phyloP scores from a whole-genome alignment of 495 filamentous ascomycete genomes.

The Endocarpon pusillum region DNA sequence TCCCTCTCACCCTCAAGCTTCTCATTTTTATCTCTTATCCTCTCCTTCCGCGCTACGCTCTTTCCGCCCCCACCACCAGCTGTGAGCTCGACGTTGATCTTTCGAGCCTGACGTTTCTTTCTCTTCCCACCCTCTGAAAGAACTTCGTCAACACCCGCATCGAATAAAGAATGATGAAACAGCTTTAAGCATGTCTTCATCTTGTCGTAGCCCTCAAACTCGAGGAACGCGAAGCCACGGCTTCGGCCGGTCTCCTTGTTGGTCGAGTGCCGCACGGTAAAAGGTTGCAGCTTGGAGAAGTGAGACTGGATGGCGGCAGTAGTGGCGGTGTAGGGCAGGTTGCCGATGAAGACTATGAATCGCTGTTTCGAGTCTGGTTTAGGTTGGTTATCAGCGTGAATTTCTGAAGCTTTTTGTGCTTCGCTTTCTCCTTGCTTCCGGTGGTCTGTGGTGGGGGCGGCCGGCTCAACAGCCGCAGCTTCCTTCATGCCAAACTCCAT shows the following conservation, averaged over 20 bases:
- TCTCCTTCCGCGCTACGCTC: conserved; percentile 46
- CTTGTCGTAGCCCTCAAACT: conserved; percentile 75
- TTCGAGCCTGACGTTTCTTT: conserved; percentile 31
- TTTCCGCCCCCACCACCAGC: conserved; percentile 74
- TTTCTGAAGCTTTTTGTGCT: conserved; percentile 9
- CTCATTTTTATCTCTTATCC: conserved; percentile 72
- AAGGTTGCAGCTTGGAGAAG: conserved; percentile 60
- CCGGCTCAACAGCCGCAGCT: conserved; percentile 1
- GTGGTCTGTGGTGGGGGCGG: background rate
- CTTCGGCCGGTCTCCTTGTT: conserved; percentile 50
- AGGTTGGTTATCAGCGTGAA: conserved; percentile 8
- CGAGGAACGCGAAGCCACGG: conserved; percentile 82
- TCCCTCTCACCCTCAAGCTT: conserved; percentile 71
- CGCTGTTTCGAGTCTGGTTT: conserved; percentile 32
- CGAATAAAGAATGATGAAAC: conserved; percentile 74
- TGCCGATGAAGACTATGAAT: conserved; percentile 84
- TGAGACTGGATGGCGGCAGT: conserved; percentile 46
- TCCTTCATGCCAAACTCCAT: background rate
- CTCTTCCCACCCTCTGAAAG: background rate
- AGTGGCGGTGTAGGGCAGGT: conserved; percentile 77
- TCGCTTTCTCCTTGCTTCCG: conserved; percentile 6
- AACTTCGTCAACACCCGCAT: conserved; percentile 32
- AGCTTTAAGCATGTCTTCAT: conserved; percentile 87
- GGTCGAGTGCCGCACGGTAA: conserved; percentile 56
- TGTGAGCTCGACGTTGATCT: conserved; percentile 91